A percentile compares a stretch with the other conserved stretches of the same genome.
phyloP scores from a whole-genome alignment of 2,329 filamentous ascomycete species.

The Calonectria pauciramosa region DNA sequence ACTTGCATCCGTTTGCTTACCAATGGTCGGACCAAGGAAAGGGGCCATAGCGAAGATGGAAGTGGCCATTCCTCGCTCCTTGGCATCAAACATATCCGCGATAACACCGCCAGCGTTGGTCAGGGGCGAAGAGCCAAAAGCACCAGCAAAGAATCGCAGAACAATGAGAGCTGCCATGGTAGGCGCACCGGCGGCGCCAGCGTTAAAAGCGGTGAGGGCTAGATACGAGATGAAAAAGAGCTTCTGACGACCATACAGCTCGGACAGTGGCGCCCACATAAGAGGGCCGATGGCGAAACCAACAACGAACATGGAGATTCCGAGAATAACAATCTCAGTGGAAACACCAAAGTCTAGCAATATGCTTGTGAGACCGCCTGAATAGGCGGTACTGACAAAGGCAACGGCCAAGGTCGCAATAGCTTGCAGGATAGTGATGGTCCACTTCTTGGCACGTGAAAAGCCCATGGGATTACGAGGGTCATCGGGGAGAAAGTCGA shows the following conservation, averaged over 20 bases:
- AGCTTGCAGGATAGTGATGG: constrained; percentile 73
- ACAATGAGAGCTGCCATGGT: constrained; percentile 73
- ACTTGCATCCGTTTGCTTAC: constrained; percentile 45
- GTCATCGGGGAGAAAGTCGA: constrained; percentile 77
- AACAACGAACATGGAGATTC: constrained; percentile 74
- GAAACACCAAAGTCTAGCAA: constrained; percentile 67
- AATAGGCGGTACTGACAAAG: constrained; percentile 78
- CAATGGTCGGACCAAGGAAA: constrained; percentile 71
- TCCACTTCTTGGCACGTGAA: constrained; percentile 72
- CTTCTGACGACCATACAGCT: constrained; percentile 72
- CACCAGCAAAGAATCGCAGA: constrained; percentile 77
- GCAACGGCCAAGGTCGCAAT: constrained; percentile 77
- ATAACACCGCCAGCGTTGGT: constrained; percentile 75
- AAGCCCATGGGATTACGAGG: constrained; percentile 77
- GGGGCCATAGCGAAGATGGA: constrained; percentile 73
- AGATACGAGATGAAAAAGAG: constrained; percentile 72
- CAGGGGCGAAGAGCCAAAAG: constrained; percentile 73
- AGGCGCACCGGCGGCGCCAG: constrained; percentile 67
- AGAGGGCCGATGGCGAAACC: constrained; percentile 74
- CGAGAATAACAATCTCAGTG: constrained; percentile 68
- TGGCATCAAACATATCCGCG: constrained; percentile 72
- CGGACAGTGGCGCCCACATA: constrained; percentile 76
- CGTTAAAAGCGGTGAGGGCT: constrained; percentile 72
- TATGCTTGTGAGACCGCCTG: constrained; percentile 68
- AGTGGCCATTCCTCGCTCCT: constrained; percentile 69